These are phyloP conservation scores for Amylostereum areolatum DNA, from an alignment of 1,284 basidiomycete species.

Conservation along the genomic window DNA sequence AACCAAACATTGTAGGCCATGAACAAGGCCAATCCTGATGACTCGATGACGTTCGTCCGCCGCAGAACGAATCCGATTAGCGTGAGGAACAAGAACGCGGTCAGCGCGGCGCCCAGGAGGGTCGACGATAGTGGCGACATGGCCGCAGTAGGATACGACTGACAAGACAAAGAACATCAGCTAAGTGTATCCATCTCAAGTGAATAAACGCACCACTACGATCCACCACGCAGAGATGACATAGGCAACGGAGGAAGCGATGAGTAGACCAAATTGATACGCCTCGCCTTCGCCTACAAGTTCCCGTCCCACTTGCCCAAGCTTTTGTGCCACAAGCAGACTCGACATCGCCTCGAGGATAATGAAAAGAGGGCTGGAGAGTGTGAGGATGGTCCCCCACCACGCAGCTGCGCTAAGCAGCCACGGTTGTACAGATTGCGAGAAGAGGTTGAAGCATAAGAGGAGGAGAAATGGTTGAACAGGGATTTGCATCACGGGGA, in stretches of 20 bases:
- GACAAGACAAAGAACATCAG: conserved; percentile 14
- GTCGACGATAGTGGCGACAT: conserved; percentile 81
- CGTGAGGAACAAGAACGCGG: conserved; percentile 76
- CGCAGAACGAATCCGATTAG: conserved; percentile 85
- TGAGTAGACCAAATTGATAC: conserved; percentile 69
- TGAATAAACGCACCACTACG: conserved; percentile 48
- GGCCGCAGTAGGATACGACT: conserved; percentile 77
- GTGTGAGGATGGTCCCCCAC: conserved; percentile 70
- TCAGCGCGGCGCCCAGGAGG: conserved; percentile 71
- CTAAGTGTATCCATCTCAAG: conserved; percentile 4
- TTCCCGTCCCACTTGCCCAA: conserved; percentile 68
- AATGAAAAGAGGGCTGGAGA: conserved; percentile 74
- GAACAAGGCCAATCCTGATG: conserved; percentile 79
- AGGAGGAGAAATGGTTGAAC: conserved; percentile 78
- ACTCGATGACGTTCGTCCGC: conserved; percentile 91
- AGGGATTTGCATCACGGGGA: conserved; percentile 72
- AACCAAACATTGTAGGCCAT: conserved; percentile 84
- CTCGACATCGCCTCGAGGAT: conserved; percentile 81
- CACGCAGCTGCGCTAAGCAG: conserved; percentile 50
- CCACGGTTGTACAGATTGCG: conserved; percentile 53
- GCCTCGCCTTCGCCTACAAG: conserved; percentile 64
- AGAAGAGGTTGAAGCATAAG: conserved; percentile 75
- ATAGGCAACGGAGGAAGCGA: conserved; percentile 69
- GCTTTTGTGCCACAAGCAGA: conserved; percentile 72
- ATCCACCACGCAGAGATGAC: conserved; percentile 79